Evolutionary conservation across 176 grass and related monocot species (phyloP).

Genomic region (Lolium multiflorum): DNA sequence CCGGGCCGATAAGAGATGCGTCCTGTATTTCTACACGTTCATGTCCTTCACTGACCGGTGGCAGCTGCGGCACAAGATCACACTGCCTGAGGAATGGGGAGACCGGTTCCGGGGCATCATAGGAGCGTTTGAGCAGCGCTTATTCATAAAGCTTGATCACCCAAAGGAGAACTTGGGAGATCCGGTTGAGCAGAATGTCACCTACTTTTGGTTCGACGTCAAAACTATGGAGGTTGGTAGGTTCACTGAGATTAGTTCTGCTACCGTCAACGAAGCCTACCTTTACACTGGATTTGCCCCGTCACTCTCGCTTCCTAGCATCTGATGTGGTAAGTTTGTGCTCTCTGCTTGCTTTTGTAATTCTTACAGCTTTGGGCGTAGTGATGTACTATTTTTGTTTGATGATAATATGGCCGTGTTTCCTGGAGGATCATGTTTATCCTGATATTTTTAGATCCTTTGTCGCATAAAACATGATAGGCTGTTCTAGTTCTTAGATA

Average conservation of each 20-base stretch:
- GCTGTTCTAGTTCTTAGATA: no score
- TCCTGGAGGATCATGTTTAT: neutral
- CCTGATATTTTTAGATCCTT: neutral
- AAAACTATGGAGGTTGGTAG: slow-evolving; percentile 48
- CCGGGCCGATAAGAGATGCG: slow-evolving; percentile 37
- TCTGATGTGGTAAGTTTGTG: slow-evolving; percentile 38
- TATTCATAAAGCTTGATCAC: slow-evolving; percentile 54
- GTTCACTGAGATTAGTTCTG: slow-evolving; percentile 36
- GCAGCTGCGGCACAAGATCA: slow-evolving; percentile 47
- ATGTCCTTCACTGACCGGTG: slow-evolving; percentile 41
- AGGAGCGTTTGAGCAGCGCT: slow-evolving; percentile 32
- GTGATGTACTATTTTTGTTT: neutral
- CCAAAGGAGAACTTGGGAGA: slow-evolving; percentile 47
- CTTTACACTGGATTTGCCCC: slow-evolving; percentile 39
- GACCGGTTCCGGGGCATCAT: slow-evolving; percentile 58
- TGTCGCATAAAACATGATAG: neutral
- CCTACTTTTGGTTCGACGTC: slow-evolving; percentile 43
- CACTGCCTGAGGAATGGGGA: slow-evolving; percentile 55
- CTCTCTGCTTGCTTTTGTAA: neutral
- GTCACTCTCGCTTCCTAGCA: slow-evolving; percentile 13
- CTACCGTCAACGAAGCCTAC: slow-evolving; percentile 45
- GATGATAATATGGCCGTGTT: neutral
- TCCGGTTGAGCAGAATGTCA: slow-evolving; percentile 40
- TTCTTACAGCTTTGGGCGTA: neutral
- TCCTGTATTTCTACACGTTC: slow-evolving; percentile 54